Conservation (phyloP, 192 early-diverging fungal species). For the Backusella psychrophila region DNA sequence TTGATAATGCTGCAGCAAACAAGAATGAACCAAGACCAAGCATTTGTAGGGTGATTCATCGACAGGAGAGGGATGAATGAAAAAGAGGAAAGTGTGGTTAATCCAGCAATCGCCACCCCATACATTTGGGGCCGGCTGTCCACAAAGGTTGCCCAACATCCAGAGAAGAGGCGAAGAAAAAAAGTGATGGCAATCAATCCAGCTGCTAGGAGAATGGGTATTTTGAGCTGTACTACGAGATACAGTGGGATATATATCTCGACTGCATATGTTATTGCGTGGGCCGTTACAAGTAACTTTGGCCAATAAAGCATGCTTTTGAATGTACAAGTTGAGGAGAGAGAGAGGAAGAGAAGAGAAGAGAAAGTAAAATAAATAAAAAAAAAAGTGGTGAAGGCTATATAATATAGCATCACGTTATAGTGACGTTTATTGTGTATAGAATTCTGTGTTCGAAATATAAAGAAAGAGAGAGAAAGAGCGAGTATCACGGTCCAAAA, state of each 20-base stretch:
- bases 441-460: background rate
- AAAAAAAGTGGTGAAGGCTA: background rate
- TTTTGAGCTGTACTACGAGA: background rate
- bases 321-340: background rate
- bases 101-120: background rate
- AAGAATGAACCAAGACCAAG: background rate
- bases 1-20: slow-evolving; percentile 20
- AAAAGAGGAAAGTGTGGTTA: background rate
- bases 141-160: background rate
- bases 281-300: slow-evolving; percentile 6
- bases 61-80: background rate
- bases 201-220: background rate
- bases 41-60: background rate
- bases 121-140: background rate
- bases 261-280: slow-evolving; percentile 4
- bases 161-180: background rate
- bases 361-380: background rate
- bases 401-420: background rate
- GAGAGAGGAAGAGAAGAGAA: no score
- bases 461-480: background rate
- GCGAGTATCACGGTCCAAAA: background rate
- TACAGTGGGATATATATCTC: slow-evolving; percentile 9
- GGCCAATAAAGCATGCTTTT: slow-evolving; percentile 10
- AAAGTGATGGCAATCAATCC: background rate
- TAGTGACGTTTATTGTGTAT: background rate